Percentiles rank a stretch among this genome's conserved stretches.
Evolutionary conservation across 495 filamentous ascomycete species (phyloP).

Genomic region (Hamigera avellanea): DNA sequence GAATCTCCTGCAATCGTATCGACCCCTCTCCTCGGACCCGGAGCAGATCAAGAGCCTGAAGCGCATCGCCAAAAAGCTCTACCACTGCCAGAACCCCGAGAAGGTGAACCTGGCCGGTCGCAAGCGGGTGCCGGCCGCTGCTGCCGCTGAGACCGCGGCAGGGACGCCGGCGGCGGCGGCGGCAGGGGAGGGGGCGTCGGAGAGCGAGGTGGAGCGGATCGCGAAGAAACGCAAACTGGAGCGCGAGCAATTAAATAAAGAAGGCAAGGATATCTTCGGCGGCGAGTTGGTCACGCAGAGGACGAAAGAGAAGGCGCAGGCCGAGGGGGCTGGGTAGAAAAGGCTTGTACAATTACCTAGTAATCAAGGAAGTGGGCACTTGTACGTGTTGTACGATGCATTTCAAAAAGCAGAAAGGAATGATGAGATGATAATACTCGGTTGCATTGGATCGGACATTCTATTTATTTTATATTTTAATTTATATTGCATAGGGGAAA

Average conservation of each 20-base stretch:
- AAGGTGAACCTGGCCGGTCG: conserved; percentile 33
- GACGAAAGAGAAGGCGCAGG: conserved; percentile 14
- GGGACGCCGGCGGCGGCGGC: conserved; percentile 7
- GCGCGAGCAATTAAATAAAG: conserved; percentile 9
- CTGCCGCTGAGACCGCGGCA: conserved; percentile 6
- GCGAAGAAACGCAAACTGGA: conserved; percentile 35
- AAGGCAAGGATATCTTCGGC: conserved; percentile 27
- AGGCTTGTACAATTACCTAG: background rate
- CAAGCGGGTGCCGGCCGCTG: conserved; percentile 24
- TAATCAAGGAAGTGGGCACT: background rate
- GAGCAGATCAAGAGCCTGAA: conserved; percentile 41
- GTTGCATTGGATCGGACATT: no score
- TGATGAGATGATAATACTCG: no score
- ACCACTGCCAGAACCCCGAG: conserved; percentile 65
- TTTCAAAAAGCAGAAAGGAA: no score
- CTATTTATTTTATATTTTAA: no score
- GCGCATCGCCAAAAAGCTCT: conserved; percentile 59
- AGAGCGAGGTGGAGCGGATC: conserved; percentile 31
- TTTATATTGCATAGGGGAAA: no score
- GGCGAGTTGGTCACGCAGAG: conserved; percentile 27
- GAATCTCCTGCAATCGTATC: conserved; percentile 24
- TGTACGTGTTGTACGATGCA: no score
- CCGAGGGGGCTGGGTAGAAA: background rate
- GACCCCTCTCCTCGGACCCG: conserved; percentile 29
- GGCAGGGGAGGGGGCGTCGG: conserved; percentile 3